These are phyloP conservation scores for Phytophthora pinifolia DNA, from an alignment of 352 stramenopile species.

Conservation along the genomic window DNA sequence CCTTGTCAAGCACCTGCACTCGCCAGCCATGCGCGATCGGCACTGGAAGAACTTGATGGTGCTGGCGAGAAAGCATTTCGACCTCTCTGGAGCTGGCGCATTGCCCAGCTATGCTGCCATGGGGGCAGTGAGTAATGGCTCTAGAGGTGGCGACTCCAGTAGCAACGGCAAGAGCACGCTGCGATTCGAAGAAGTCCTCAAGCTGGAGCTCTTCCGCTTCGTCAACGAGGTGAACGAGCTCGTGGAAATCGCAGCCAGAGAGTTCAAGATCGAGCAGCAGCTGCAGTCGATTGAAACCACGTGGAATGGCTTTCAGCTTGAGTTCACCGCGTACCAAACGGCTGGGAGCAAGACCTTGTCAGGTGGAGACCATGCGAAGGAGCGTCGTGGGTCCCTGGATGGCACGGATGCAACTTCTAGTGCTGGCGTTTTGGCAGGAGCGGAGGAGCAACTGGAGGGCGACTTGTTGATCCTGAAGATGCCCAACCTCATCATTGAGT, in stretches of 20 bases:
- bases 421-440: constrained; percentile 6
- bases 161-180: constrained; percentile 43
- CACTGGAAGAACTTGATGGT: constrained; percentile 90
- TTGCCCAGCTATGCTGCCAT: constrained; percentile 22
- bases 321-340: constrained; percentile 91
- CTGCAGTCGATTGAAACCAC: constrained; percentile 90
- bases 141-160: constrained; percentile 1
- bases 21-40: constrained; percentile 82
- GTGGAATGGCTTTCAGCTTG: constrained; percentile 91
- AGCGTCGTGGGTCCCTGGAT: constrained; percentile 7
- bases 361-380: background rate
- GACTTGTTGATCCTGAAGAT: constrained; percentile 91
- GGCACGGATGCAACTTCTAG: constrained; percentile 3
- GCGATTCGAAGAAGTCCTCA: constrained; percentile 91
- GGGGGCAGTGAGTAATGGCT: constrained; percentile 5
- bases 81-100: constrained; percentile 36
- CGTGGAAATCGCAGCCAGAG: constrained; percentile 94
- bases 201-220: constrained; percentile 91
- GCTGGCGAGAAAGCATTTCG: constrained; percentile 88
- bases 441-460: constrained; percentile 47
- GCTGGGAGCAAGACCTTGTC: constrained; percentile 27
- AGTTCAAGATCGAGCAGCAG: constrained; percentile 98
- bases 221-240: constrained; percentile 95
- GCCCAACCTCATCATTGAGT: constrained; percentile 92
- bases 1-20: constrained; percentile 88